A percentile compares a stretch with the other conserved stretches of the same genome.
phyloP scores from a whole-genome alignment of 2,329 filamentous ascomycete species.

The Claviceps digitariae region DNA sequence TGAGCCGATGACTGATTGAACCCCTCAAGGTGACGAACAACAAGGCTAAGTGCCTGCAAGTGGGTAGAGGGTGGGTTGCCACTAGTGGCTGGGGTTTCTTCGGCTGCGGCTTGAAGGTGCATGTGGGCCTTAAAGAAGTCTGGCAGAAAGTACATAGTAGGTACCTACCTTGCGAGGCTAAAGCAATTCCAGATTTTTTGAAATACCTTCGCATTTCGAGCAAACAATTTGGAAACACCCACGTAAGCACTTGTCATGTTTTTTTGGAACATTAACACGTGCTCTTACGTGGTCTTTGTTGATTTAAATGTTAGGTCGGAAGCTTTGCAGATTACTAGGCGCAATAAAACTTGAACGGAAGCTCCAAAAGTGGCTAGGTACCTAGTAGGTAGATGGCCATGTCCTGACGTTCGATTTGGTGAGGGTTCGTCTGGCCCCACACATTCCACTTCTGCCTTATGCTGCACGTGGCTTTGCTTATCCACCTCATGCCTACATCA shows the following conservation, averaged over 20 bases:
- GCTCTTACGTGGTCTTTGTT: too few species aligned
- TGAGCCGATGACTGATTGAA: constrained; percentile 7
- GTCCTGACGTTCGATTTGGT: neutral
- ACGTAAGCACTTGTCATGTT: too few species aligned
- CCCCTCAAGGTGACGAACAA: constrained; percentile 10
- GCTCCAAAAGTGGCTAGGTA: neutral
- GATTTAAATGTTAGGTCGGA: too few species aligned
- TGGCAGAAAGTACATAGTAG: too few species aligned
- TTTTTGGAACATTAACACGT: too few species aligned
- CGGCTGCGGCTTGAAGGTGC: constrained; percentile 4
- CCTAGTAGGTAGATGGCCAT: neutral
- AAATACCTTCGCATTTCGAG: neutral
- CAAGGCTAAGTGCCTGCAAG: neutral
- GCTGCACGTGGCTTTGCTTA: neutral
- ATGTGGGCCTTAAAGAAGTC: neutral
- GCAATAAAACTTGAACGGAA: too few species aligned
- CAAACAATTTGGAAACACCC: too few species aligned
- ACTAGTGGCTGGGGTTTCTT: constrained; percentile 8
- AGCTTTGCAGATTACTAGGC: too few species aligned
- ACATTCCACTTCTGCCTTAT: neutral
- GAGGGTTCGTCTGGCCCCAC: neutral
- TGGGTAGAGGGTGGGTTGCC: neutral
- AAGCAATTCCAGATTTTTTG: too few species aligned
- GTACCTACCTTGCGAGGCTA: too few species aligned
- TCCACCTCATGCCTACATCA: neutral